Percentiles rank a stretch among this genome's conserved stretches.
Conservation (phyloP, 345 rosid genomes). For the Clarkia xantiana region DNA sequence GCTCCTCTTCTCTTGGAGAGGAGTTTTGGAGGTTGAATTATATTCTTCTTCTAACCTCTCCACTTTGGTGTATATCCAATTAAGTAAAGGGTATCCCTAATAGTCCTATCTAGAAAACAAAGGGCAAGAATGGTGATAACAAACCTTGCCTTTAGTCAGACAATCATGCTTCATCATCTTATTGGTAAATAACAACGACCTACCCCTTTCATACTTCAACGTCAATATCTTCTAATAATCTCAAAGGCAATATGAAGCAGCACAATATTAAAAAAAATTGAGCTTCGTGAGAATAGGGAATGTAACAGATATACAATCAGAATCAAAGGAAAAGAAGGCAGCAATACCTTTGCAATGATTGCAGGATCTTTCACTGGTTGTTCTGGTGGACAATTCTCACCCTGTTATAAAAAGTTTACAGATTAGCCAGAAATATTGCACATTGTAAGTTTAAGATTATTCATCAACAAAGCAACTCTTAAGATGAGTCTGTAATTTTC, state of each 20-base stretch:
- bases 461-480: not conserved
- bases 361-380: conserved; percentile 45
- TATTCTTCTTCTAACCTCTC: not conserved
- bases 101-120: too few species aligned
- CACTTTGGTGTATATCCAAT: too few species aligned
- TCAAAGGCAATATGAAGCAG: too few species aligned
- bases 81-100: too few species aligned
- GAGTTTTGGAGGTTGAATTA: not conserved
- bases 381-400: conserved; percentile 59
- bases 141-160: too few species aligned
- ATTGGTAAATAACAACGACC: too few species aligned
- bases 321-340: not conserved
- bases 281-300: too few species aligned
- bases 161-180: too few species aligned
- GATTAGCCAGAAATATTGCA: not conserved
- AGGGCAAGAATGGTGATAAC: too few species aligned
- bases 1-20: not conserved
- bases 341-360: conserved; percentile 42
- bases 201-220: too few species aligned
- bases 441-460: not conserved
- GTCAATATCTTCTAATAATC: too few species aligned
- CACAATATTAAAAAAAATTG: too few species aligned
- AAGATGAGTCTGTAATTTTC: conserved; percentile 3
- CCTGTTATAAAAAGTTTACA: conserved; percentile 29
- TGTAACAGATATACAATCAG: not conserved